Conservation (phyloP, 345 rosid genomes). For the Dovyalis caffra region DNA sequence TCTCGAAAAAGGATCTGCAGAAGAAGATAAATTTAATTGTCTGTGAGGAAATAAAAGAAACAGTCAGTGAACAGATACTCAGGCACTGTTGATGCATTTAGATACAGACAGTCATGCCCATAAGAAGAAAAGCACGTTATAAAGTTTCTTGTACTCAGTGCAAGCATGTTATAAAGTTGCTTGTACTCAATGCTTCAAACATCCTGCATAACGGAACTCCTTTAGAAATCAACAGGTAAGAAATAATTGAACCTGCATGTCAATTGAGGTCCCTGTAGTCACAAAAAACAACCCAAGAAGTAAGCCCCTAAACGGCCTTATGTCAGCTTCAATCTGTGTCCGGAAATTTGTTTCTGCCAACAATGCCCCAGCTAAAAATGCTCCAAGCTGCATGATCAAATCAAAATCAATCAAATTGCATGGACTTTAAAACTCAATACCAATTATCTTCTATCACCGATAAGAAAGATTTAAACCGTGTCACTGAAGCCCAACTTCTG, state of each 20-base stretch:
- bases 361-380: constrained; percentile 94
- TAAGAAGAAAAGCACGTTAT: no score
- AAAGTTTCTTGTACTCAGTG: no score
- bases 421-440: constrained; percentile 8
- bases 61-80: background rate
- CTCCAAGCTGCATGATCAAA: constrained; percentile 73
- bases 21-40: constrained; percentile 9
- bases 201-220: background rate
- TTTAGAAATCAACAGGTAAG: background rate
- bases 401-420: constrained; percentile 9
- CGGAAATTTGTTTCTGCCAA: constrained; percentile 94
- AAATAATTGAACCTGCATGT: constrained; percentile 61
- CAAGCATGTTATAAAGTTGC: no score
- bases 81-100: background rate
- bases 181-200: no score
- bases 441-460: constrained; percentile 7
- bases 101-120: background rate
- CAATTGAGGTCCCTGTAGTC: constrained; percentile 93
- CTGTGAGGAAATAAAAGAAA: constrained; percentile 7
- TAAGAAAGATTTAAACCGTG: constrained; percentile 52
- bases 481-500: constrained; percentile 95
- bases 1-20: constrained; percentile 80
- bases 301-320: constrained; percentile 94
- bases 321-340: constrained; percentile 98
- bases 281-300: constrained; percentile 96